Evolutionary conservation across 2,329 filamentous ascomycete genomes (phyloP), one percentile per base, ranked within the genome.

Genomic region (Cercospora sp.): DNA sequence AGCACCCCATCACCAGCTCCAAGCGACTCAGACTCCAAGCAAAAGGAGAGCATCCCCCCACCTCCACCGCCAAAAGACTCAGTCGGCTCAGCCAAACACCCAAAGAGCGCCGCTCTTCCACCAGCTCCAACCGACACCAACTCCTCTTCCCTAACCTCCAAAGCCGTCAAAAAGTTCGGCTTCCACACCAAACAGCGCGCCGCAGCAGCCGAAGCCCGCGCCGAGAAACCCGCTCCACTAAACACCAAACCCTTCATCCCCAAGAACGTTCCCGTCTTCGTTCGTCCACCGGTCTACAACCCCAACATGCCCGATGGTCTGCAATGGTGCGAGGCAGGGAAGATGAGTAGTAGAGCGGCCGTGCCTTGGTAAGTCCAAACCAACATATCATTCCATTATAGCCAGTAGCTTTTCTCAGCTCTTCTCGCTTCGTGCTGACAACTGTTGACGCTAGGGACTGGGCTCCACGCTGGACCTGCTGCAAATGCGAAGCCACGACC

Each of bases 401-500:
- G 18, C n/a, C 18, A 59, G 5, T 18, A 28, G 5, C 9, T 12
- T 33, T 33, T 33, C 31, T 33, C 31, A 13, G 10, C 31, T 13
- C 31, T 33, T 33, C 12, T 10, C 13, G 31, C 31, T 33, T 33
- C 10, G 31, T 33, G 31, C 31, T 33, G 4, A 36, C 10, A 16
- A 5, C 16, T 33, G 12, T 33, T n/a, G n/a, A n/a, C n/a, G n/a
- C n/a, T n/a, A 75, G 75, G 74, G 63, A 63, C 16, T 66, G 55
- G 60, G 61, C 61, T 9, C 76, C 75, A 61, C 69, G 74, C 10
- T 77, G 76, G 76, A 73, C 69, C 9, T 77, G 76, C 69, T 77
- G 75, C 45, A 18, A 45, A 4, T 77, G 75, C 51, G 18, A 57
- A 2, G 70, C 66, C 3, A 64, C 69, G 30, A 77, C 75, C 42